Evolutionary conservation across 2,329 filamentous ascomycete genomes (phyloP), one percentile per base, ranked within the genome.

Genomic region (Ampelomyces quisqualis): DNA sequence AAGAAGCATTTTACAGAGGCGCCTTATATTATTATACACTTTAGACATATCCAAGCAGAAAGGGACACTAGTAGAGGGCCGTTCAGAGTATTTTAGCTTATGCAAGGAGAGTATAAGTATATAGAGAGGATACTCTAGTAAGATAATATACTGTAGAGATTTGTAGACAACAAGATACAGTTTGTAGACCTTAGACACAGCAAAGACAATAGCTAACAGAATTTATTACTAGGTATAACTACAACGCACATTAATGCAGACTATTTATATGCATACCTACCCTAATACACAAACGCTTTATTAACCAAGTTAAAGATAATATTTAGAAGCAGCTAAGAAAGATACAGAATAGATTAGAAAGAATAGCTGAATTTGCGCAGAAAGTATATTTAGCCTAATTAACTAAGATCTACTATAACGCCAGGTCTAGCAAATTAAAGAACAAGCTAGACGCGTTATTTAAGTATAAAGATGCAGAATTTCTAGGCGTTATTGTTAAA

Each of bases 201-300:
- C 24, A 30, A 34, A 27, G 26, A 34, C 28, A 6, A 31, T 27
- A 24, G 38, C 38, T 55, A 31, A 55, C 20, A 27, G 30, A 22
- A 32, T 38, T 26, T 23, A 21, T 38, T 14, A 24, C 19, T 27
- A 55, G 53, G 37, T 54, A 59, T 52, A 42, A 57, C 30, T 57
- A 55, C 37, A 27, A 49, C 43, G 37, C 3, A 29, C 23, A 49
- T 6, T 38, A 24, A 7, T n/a, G 34, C 40, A 23, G 7, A 39
- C 40, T 58, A 20, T 26, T 51, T 14, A 29, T 58, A 49, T 43
- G 55, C 32, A 57, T 57, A 45, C 52, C 55, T 45, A 56, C 44
- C 10, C 41, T 4, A 1, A 19, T 55, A 47, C 52, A 60, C 31
- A 47, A 23, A n/a, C n/a, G n/a, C n/a, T n/a, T n/a, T n/a, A n/a